Evolutionary conservation across 2,329 filamentous ascomycete genomes (phyloP).

Genomic region (Lasiodiplodia citricola): DNA sequence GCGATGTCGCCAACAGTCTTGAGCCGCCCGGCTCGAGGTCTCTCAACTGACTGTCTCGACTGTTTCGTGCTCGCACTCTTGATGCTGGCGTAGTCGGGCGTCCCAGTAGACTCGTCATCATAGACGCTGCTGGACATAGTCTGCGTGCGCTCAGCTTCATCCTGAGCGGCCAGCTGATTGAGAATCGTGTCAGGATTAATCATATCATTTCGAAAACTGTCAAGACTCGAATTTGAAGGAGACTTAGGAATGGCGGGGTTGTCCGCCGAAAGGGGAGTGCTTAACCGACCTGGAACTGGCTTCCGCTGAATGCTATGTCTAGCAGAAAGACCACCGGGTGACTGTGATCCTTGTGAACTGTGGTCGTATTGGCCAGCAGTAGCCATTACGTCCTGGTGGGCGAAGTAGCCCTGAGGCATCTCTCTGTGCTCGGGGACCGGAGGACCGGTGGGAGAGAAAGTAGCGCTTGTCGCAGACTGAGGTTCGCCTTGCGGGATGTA

Average conservation of each 20-base stretch:
- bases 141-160: constrained; percentile 32
- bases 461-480: constrained; percentile 27
- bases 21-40: constrained; percentile 79
- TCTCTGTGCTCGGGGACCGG: constrained; percentile 43
- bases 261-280: constrained; percentile 41
- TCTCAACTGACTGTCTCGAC: constrained; percentile 49
- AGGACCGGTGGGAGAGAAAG: constrained; percentile 41
- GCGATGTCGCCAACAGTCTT: constrained; percentile 70
- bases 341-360: constrained; percentile 35
- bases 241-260: constrained; percentile 38
- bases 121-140: constrained; percentile 60
- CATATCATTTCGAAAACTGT: constrained; percentile 50
- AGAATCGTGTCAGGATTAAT: constrained; percentile 52
- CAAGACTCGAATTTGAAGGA: constrained; percentile 49
- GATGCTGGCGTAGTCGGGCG: constrained; percentile 81
- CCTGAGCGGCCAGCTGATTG: constrained; percentile 42
- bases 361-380: constrained; percentile 23
- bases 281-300: constrained; percentile 50
- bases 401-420: constrained; percentile 34
- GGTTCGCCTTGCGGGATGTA: constrained; percentile 47
- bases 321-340: constrained; percentile 12
- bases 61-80: constrained; percentile 49
- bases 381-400: constrained; percentile 17
- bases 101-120: constrained; percentile 67
- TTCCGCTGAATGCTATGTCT: constrained; percentile 40